These are phyloP conservation scores for Apophysomyces sp. DNA, from an alignment of 371 early-diverging fungal genomes.

Conservation along the genomic window DNA sequence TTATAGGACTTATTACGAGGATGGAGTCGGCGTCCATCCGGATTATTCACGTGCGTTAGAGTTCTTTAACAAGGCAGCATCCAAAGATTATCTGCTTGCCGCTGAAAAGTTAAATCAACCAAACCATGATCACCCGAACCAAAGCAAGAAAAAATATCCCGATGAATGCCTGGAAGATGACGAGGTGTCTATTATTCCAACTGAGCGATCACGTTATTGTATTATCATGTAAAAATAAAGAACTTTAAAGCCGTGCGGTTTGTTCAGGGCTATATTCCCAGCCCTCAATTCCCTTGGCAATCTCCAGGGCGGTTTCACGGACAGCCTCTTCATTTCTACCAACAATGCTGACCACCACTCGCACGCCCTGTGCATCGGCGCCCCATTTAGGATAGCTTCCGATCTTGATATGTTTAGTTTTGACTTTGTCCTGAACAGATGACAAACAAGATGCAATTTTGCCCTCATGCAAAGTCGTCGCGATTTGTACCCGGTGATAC, in stretches of 20 bases:
- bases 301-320: conserved; percentile 15
- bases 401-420: conserved; percentile 49
- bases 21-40: conserved; percentile 28
- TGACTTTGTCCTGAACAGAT: conserved; percentile 41
- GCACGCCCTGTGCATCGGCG: conserved; percentile 20
- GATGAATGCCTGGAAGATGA: not conserved
- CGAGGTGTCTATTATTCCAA: not conserved
- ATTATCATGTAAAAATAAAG: not conserved
- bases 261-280: conserved; percentile 11
- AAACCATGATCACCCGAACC: not conserved
- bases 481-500: conserved; percentile 57
- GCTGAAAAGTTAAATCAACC: conserved; percentile 31
- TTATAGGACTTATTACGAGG: conserved; percentile 40
- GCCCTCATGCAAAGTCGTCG: conserved; percentile 53
- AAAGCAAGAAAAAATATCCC: not conserved
- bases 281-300: conserved; percentile 21
- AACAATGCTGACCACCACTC: conserved; percentile 53
- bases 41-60: conserved; percentile 31
- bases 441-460: conserved; percentile 56
- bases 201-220: not conserved
- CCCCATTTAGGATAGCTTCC: conserved; percentile 73
- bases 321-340: conserved; percentile 43
- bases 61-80: conserved; percentile 33
- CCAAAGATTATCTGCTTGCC: conserved; percentile 32
- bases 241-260: not conserved